Percentiles rank a stretch among this genome's conserved stretches.
These are phyloP conservation scores for Cladosporium phlei DNA, from an alignment of 2,329 filamentous ascomycete species.

Conservation along the genomic window DNA sequence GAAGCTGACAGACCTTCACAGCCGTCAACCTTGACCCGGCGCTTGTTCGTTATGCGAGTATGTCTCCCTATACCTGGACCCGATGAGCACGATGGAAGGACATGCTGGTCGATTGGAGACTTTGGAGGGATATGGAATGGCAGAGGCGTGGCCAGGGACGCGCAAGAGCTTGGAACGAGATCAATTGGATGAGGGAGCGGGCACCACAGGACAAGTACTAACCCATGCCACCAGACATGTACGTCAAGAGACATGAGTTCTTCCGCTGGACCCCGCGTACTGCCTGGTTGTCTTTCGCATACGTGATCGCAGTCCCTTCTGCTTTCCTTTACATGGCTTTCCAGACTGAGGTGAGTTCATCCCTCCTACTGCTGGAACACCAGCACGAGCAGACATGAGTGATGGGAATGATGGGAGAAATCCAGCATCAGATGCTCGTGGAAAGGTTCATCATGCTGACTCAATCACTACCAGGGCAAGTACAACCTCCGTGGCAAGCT, in stretches of 20 bases:
- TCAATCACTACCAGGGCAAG: slow-evolving; percentile 68
- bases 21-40: slow-evolving; percentile 52
- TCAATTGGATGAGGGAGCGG: background rate
- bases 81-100: slow-evolving; percentile 24
- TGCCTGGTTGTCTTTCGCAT: slow-evolving; percentile 72
- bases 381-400: too few relatives aligned
- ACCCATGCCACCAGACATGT: slow-evolving; percentile 61
- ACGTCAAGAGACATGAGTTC: slow-evolving; percentile 80
- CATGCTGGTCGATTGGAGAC: too few relatives aligned
- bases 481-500: slow-evolving; percentile 82
- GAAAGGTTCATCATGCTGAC: too few relatives aligned
- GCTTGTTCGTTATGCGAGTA: slow-evolving; percentile 52
- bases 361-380: too few relatives aligned
- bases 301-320: slow-evolving; percentile 66
- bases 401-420: too few relatives aligned
- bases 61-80: slow-evolving; percentile 35
- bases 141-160: background rate
- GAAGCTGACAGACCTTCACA: slow-evolving; percentile 26
- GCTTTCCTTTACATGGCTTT: slow-evolving; percentile 69
- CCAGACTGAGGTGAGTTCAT: slow-evolving; percentile 72
- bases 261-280: slow-evolving; percentile 90
- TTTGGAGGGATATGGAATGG: background rate
- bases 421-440: too few relatives aligned
- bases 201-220: slow-evolving; percentile 1
- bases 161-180: background rate